phyloP scores from a whole-genome alignment of 495 filamentous ascomycete genomes.

The Elaphomyces granulatus region DNA sequence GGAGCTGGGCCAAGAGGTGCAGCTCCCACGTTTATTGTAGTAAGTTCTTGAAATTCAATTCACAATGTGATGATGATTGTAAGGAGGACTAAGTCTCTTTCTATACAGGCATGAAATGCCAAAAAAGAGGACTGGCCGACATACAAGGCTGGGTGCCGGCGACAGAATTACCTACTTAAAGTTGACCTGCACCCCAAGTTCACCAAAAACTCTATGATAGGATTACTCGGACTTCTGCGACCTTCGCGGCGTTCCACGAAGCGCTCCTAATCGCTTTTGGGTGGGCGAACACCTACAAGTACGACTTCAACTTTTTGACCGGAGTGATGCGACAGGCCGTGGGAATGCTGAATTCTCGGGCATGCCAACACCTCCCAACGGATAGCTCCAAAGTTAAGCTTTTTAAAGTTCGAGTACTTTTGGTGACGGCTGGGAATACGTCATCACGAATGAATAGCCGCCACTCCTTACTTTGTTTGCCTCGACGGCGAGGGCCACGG shows the following conservation, averaged over 20 bases:
- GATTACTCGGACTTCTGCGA: conserved; percentile 14
- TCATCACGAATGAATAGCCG: background rate
- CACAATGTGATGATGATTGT: background rate
- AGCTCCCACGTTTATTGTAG: background rate
- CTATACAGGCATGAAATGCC: background rate
- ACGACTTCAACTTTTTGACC: conserved; percentile 8
- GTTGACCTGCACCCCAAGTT: background rate
- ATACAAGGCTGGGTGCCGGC: background rate
- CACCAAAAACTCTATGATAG: conserved; percentile 14
- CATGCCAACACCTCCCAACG: background rate
- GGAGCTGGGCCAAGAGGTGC: too few species aligned
- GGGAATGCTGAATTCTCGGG: background rate
- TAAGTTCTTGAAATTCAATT: too few species aligned
- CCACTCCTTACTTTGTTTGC: background rate
- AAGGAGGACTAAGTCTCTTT: background rate
- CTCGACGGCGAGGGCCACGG: conserved; percentile 1
- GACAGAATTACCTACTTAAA: background rate
- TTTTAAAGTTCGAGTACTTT: background rate
- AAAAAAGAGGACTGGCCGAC: background rate
- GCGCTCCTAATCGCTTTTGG: conserved; percentile 20
- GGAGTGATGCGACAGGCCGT: background rate
- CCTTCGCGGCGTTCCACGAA: conserved; percentile 17
- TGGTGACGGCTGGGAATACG: conserved; percentile 1
- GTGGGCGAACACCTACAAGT: conserved; percentile 13
- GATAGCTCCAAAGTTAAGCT: background rate